Evolutionary conservation across 768 basidiomycete genomes (phyloP), one percentile per base, ranked within the genome.

Genomic region (Galerina marginata): DNA sequence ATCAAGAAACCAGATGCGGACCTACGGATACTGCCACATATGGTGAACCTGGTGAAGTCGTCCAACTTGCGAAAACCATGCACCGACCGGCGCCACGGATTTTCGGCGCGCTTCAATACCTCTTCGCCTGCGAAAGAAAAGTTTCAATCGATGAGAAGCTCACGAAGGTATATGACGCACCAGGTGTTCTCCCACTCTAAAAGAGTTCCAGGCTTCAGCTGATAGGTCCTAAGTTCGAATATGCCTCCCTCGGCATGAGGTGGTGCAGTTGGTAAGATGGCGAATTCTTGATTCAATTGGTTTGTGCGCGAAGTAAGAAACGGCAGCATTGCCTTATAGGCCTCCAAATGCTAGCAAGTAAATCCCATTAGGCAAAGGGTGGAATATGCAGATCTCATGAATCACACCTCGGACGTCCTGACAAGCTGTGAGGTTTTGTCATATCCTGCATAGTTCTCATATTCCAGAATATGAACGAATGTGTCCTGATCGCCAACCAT

Each of bases 161-260:
- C 23, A 56, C 11, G 36, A 44, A 37, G 6, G 49, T 11, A 25
- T 11, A 20, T 43, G 20, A 68, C 83, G 50, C 38, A 95, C 95
- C 97, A 99, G 61, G 93, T 84, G 56, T 86, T 82, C 71, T 99
- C 97, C 97, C 97, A 99, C 69, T 99, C 95, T 56, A 99, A 76
- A 54, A 99, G 80, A 6, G 90, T 88, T 7, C 97, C 97, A 4
- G 96, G 93, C 67, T 90, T 87, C 59, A 97, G 76, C 71, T 87
- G 87, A 76, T 99, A 99, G 39, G 84, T 87, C 67, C 97, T 84
- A 67, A 99, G 79, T 76, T 99, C 97, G 71, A 97, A 99, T 47
- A 99, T 81, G 5, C 97, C 96, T 6, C 96, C 96, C 65, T 91
- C 85, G 4, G 86, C 82, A 65, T 84, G 90, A 5, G 96, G 95